Evolutionary conservation across 441 rosid genomes (phyloP).

Genomic region (Erysimum cheiri): DNA sequence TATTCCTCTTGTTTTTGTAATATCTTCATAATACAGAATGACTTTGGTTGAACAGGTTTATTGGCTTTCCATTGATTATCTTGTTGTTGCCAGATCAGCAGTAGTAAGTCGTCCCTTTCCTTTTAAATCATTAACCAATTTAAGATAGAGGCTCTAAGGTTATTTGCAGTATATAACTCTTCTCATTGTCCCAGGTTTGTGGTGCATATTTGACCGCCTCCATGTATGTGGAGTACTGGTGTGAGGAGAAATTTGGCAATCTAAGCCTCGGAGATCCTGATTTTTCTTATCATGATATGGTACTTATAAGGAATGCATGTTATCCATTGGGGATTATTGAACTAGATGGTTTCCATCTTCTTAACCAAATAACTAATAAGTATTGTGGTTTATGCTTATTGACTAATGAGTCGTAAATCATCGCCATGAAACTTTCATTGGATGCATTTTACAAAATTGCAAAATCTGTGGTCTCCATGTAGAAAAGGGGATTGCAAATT

Average conservation of each 20-base stretch:
- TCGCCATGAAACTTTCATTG: slow-evolving; percentile 25
- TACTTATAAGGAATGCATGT: slow-evolving; percentile 44
- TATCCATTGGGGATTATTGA: slow-evolving; percentile 23
- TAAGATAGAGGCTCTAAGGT: slow-evolving; percentile 12
- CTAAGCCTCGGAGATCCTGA: slow-evolving; percentile 90
- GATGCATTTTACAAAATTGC: slow-evolving; percentile 20
- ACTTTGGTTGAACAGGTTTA: slow-evolving; percentile 69
- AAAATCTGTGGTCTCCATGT: neutral
- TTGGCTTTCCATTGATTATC: slow-evolving; percentile 93
- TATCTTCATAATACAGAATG: slow-evolving; percentile 14
- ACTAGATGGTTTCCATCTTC: slow-evolving; percentile 23
- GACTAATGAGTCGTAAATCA: slow-evolving; percentile 25
- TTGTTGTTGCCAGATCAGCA: slow-evolving; percentile 84
- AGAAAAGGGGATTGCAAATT: slow-evolving; percentile 7
- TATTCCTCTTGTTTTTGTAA: slow-evolving; percentile 19
- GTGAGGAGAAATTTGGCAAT: slow-evolving; percentile 82
- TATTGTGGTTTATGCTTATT: slow-evolving; percentile 9
- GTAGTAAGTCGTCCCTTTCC: slow-evolving; percentile 61
- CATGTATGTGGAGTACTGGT: slow-evolving; percentile 97
- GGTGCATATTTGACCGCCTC: slow-evolving; percentile 88
- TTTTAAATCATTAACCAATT: slow-evolving; percentile 20
- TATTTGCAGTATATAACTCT: slow-evolving; percentile 26
- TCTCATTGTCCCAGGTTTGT: slow-evolving; percentile 61
- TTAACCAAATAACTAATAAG: slow-evolving; percentile 30
- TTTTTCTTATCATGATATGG: slow-evolving; percentile 88